Percentiles rank a stretch among this genome's conserved stretches.
phyloP scores from a whole-genome alignment of 352 stramenopile genomes.

The Globisporangium carolinianum region DNA sequence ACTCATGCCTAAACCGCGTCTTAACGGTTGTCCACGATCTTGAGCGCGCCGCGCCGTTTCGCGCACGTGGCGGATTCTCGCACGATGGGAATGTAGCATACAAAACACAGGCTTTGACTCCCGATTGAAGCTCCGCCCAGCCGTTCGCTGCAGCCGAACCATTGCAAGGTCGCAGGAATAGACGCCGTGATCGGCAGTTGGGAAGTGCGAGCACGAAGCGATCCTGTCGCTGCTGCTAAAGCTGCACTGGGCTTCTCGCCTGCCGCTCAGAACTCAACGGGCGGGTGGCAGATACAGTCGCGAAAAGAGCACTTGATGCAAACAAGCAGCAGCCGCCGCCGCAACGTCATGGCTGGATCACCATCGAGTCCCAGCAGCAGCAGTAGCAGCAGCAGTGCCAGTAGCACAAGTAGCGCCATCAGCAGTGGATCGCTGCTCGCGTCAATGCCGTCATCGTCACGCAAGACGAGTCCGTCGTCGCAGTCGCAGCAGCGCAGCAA shows the following conservation, averaged over 20 bases:
- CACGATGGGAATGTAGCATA: background rate
- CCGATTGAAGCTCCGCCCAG: background rate
- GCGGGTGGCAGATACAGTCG: slow-evolving; percentile 15
- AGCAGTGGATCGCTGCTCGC: background rate
- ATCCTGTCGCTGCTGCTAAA: too few relatives aligned
- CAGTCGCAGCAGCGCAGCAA: slow-evolving; percentile 2
- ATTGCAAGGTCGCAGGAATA: background rate
- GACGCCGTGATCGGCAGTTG: slow-evolving; percentile 33
- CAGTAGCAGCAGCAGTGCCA: background rate
- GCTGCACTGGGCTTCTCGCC: background rate
- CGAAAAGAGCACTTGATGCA: slow-evolving; percentile 8
- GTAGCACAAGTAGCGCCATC: background rate
- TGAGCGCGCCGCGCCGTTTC: background rate
- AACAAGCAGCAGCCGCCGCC: background rate
- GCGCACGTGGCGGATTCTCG: background rate
- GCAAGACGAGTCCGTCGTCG: background rate
- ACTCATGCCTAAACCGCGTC: background rate
- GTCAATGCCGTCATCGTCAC: background rate
- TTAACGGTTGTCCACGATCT: background rate
- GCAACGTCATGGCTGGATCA: background rate
- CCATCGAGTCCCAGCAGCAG: background rate
- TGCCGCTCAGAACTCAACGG: slow-evolving; percentile 17
- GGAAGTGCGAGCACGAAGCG: slow-evolving; percentile 2
- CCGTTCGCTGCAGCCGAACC: background rate
- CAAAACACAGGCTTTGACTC: background rate